A percentile compares a stretch with the other conserved stretches of the same genome.
phyloP scores from a whole-genome alignment of 31 red algal species.

The Asparagopsis taxiformis region DNA sequence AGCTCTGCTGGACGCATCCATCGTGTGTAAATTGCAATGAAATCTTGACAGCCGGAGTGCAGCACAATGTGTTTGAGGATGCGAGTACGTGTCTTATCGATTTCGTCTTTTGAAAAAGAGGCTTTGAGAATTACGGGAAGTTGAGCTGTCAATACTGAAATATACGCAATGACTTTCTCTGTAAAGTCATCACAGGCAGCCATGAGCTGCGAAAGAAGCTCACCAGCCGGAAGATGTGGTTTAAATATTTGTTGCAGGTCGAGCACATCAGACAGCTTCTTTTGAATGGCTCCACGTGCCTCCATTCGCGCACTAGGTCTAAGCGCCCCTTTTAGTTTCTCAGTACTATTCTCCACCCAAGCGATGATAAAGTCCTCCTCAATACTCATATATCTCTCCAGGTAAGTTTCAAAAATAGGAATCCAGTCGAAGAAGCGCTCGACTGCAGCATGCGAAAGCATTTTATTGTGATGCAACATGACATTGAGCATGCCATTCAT shows the following conservation, averaged over 20 bases:
- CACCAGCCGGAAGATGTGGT: conserved; percentile 59
- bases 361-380: conserved; percentile 64
- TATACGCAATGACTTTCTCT: conserved; percentile 18
- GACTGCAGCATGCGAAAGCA: conserved; percentile 51
- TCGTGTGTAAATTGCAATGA: conserved; percentile 63
- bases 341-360: conserved; percentile 25
- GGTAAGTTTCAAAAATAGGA: conserved; percentile 46
- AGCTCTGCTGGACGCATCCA: conserved; percentile 56
- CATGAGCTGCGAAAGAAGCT: conserved; percentile 32
- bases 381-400: conserved; percentile 56
- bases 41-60: conserved; percentile 57
- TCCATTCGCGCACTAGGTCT: conserved; percentile 45
- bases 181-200: conserved; percentile 36
- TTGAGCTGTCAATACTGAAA: conserved; percentile 23
- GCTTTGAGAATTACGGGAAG: conserved; percentile 14
- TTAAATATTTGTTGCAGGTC: conserved; percentile 34
- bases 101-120: conserved; percentile 20
- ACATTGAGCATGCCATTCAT: conserved; percentile 46
- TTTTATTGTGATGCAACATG: conserved; percentile 44
- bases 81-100: conserved; percentile 34
- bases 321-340: conserved; percentile 28
- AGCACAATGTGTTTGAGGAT: conserved; percentile 49
- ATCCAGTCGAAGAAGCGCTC: conserved; percentile 71
- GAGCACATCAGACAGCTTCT: conserved; percentile 19
- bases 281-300: conserved; percentile 40